These are phyloP conservation scores for Pulveroboletus frians DNA, from an alignment of 768 basidiomycete species.

Conservation along the genomic window DNA sequence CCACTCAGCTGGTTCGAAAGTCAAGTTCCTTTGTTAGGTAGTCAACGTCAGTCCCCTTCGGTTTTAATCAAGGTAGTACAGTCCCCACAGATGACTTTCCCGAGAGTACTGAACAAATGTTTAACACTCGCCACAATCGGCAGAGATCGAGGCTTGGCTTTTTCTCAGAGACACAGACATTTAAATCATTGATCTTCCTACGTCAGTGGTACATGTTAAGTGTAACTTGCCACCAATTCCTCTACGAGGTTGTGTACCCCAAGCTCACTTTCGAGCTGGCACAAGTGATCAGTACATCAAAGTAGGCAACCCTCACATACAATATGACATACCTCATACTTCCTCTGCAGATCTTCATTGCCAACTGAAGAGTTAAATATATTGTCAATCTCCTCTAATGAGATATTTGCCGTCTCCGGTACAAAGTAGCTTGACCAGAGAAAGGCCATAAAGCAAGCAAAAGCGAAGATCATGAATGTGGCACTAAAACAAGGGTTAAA, in stretches of 20 bases:
- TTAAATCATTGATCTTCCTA: neutral
- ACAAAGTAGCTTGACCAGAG: slow-evolving; percentile 66
- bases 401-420: slow-evolving; percentile 73
- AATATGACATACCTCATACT: slow-evolving; percentile 41
- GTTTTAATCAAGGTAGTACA: neutral
- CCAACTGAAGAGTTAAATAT: slow-evolving; percentile 60
- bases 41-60: slow-evolving; percentile 9
- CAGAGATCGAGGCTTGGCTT: neutral
- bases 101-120: neutral
- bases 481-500: slow-evolving; percentile 33
- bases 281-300: neutral
- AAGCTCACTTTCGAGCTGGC: slow-evolving; percentile 53
- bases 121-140: neutral
- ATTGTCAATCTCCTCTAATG: slow-evolving; percentile 71
- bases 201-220: slow-evolving; percentile 2
- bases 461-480: slow-evolving; percentile 65
- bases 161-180: neutral
- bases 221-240: slow-evolving; percentile 26
- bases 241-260: slow-evolving; percentile 45
- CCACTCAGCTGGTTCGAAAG: slow-evolving; percentile 30
- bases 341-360: slow-evolving; percentile 46
- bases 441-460: slow-evolving; percentile 61
- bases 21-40: slow-evolving; percentile 31
- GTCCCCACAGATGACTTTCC: neutral
- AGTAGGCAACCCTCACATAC: neutral